Base-by-base conservation (phyloP, 768 basidiomycete genomes). In the Auricularia cornea region DNA sequence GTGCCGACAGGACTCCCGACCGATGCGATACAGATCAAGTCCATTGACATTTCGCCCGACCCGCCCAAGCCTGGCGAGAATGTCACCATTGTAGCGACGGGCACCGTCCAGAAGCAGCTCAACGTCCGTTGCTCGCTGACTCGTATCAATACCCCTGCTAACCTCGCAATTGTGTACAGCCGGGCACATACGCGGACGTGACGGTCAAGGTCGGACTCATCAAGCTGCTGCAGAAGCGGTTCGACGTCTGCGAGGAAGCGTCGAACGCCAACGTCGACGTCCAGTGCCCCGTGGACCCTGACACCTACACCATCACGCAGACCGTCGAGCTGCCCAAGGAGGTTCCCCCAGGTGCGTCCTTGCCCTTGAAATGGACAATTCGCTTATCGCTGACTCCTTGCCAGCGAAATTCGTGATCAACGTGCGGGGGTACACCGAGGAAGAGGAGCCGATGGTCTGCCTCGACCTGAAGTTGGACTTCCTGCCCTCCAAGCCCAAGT, bases 161-260 rank as follows among this genome's bases (percentile, higher is more conserved):
- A 63, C 18, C 60, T 14, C 59, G 52, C 28, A 32, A 26, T 8
- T 5, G 29, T 2, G 29, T 14, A 14, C 66, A 98, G 95, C 88
- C 94, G 3, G 97, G 97, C 4, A 90, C 96, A 44, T 90, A 84
- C 69, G 96, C 89, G 6, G 87, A 96, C 68, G 94, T 99, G 3
- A 75, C 76, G 1, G 96, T 99, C 62, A 98, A 98, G 74, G 80
- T 98, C n/a, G 97, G 97, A 29, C 76, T 92, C 31, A 84, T 99
- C 71, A 97, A 92, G 78, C 72, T 98, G n/a, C 77, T 98, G 33
- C 74, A 79, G 54, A 97, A 92, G 78, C 71, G 67, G 20, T 96
- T 98, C 68, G 92, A 98, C 67, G 75, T 98, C 33, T 98, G 96
- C 72, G 81, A 95, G 64, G 95, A 98, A 76, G 94, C 94, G 92